These are phyloP conservation scores for Colletotrichum limetticola DNA, from an alignment of 2,329 filamentous ascomycete species.

Conservation along the genomic window DNA sequence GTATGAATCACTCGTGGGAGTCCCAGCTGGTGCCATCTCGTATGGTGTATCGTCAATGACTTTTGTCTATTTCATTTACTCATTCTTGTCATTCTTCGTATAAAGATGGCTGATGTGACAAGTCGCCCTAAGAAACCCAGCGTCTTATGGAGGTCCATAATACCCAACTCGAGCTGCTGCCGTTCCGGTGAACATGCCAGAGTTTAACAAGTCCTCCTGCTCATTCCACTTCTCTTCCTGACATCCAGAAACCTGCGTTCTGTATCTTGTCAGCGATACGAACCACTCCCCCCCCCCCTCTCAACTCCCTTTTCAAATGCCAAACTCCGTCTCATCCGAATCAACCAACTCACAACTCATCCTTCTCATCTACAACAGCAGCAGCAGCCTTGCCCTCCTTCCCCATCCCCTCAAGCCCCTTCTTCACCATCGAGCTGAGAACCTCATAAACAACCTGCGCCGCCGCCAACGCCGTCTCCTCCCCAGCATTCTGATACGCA, in stretches of 20 bases:
- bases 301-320: neutral
- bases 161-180: neutral
- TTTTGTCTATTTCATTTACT: neutral
- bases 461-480: constrained; percentile 84
- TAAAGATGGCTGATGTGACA: neutral
- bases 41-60: neutral
- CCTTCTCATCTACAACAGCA: constrained; percentile 38
- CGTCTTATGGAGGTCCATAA: neutral
- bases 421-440: constrained; percentile 79
- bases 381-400: constrained; percentile 43
- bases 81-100: neutral
- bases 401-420: constrained; percentile 49
- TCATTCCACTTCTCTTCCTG: neutral
- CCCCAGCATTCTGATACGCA: constrained; percentile 82
- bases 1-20: neutral
- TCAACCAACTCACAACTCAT: constrained; percentile 48
- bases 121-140: neutral
- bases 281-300: neutral
- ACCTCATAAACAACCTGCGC: constrained; percentile 89
- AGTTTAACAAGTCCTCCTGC: neutral
- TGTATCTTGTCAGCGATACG: neutral
- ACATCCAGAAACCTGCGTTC: neutral
- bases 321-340: neutral
- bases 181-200: neutral
- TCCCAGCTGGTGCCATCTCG: neutral